Evolutionary conservation across 371 early-diverging fungal genomes (phyloP).

Genomic region (Lichtheimia ornata): DNA sequence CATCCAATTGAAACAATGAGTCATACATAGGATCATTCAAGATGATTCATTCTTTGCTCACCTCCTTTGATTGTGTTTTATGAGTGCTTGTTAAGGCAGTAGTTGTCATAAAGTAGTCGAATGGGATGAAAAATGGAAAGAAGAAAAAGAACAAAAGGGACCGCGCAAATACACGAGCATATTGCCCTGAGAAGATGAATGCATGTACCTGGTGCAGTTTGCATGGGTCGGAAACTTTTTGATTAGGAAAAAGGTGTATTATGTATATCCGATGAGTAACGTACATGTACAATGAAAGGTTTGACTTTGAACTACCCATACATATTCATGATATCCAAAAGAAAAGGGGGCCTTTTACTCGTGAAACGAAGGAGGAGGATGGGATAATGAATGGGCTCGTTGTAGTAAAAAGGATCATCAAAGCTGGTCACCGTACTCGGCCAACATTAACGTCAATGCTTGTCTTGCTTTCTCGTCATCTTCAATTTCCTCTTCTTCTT

Average conservation of each 20-base stretch:
- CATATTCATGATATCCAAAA: not conserved
- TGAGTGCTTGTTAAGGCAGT: not conserved
- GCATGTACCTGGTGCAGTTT: not conserved
- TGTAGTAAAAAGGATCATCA: not conserved
- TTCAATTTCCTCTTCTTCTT: not conserved
- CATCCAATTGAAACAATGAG: not conserved
- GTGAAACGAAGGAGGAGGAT: not conserved
- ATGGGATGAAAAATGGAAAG: conserved; percentile 7
- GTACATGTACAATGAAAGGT: conserved; percentile 3
- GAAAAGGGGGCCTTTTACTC: not conserved
- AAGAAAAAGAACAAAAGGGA: conserved; percentile 4
- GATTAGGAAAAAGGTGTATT: not conserved
- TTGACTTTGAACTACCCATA: conserved; percentile 11
- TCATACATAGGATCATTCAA: conserved; percentile 1
- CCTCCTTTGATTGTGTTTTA: conserved; percentile 1
- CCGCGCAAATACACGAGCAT: not conserved
- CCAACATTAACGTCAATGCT: conserved; percentile 17
- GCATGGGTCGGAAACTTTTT: conserved; percentile 6
- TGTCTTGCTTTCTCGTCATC: conserved; percentile 12
- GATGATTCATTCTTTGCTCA: not conserved
- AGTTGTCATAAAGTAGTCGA: conserved; percentile 4
- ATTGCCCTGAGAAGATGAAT: not conserved
- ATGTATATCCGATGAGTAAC: not conserved
- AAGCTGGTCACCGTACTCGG: conserved; percentile 9
- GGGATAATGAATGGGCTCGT: not conserved